A percentile compares a stretch with the other conserved stretches of the same genome.
Conservation (phyloP, 2,329 filamentous ascomycete genomes). For the Alternaria incomplexa region DNA sequence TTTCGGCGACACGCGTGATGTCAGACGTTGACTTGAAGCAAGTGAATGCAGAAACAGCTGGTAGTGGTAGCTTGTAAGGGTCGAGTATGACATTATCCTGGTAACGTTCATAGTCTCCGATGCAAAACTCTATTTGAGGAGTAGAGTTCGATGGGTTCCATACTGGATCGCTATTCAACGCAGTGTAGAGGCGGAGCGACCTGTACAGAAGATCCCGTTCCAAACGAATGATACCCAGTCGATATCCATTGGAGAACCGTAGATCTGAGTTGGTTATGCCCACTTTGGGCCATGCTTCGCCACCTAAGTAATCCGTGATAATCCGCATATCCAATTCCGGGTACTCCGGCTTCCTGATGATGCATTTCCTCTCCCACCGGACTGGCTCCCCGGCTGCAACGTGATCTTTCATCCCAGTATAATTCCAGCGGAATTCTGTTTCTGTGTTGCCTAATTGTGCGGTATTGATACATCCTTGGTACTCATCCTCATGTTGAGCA, state of each 20-base stretch:
- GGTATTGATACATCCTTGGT: no score
- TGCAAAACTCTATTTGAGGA: neutral
- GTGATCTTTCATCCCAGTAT: neutral
- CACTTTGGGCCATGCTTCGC: no score
- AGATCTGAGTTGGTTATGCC: no score
- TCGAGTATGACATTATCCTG: neutral
- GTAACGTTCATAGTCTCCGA: neutral
- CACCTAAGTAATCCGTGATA: rapidly evolving
- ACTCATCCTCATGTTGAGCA: no score
- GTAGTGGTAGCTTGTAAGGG: neutral
- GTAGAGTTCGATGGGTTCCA: no score
- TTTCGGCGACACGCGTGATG: neutral
- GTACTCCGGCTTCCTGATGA: neutral
- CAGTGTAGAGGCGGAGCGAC: no score
- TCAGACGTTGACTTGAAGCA: neutral
- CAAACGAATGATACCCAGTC: no score
- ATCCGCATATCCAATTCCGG: neutral
- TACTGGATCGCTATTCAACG: no score
- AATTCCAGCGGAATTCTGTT: no score
- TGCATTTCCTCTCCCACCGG: rapidly evolving
- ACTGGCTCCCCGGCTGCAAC: rapidly evolving
- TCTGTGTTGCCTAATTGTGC: no score
- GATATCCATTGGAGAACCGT: no score
- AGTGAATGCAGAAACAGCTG: rapidly evolving
- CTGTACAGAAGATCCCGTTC: no score